Evolutionary conservation across 306 rosid genomes (phyloP), one percentile per base, ranked within the genome.

Genomic region (Cyclanthera cordifolia): DNA sequence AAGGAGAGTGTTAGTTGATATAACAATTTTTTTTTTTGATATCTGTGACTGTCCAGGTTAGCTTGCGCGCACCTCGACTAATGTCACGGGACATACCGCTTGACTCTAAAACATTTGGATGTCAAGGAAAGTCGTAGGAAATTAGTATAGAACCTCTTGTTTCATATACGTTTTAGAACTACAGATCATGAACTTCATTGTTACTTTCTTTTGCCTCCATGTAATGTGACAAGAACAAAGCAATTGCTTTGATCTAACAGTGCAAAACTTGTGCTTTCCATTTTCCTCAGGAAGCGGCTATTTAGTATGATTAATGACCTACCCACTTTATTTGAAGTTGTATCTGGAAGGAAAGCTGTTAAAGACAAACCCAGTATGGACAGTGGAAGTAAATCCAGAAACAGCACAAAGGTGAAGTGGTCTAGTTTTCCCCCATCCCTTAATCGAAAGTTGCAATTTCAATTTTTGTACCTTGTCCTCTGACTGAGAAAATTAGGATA

Each of bases 241-340:
- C 55, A 24, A 45, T 66, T 47, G 41, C 23, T 24, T 14, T 46
- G 41, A 66, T 37, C 71, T 66, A 45, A 66, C 50, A 7, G 55
- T 46, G 16, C 24, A 39, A 45, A n/a, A 25, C 59, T 71, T 65
- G n/a, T 72, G 3, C n/a, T 28, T 30, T 20, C 13, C 41, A 32
- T 17, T 24, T 67, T 78, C 67, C 28, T 73, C 82, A 81, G 88
- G 81, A 83, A 86, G 80, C 84, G 85, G 8, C 76, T 77, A 32
- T 81, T 86, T 74, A 79, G 82, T 77, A 51, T 81, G 83, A 81
- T 79, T 49, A 83, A 86, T 61, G 83, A 86, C 27, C 82, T 81
- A 75, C 91, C 91, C 4, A 86, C 86, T 16, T 65, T 86, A 46
- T 79, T 77, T 66, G 88, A 86, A 86, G 82, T 86, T 4, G 83